phyloP scores from a whole-genome alignment of 768 basidiomycete genomes.

The Leccinum disarticulatum region DNA sequence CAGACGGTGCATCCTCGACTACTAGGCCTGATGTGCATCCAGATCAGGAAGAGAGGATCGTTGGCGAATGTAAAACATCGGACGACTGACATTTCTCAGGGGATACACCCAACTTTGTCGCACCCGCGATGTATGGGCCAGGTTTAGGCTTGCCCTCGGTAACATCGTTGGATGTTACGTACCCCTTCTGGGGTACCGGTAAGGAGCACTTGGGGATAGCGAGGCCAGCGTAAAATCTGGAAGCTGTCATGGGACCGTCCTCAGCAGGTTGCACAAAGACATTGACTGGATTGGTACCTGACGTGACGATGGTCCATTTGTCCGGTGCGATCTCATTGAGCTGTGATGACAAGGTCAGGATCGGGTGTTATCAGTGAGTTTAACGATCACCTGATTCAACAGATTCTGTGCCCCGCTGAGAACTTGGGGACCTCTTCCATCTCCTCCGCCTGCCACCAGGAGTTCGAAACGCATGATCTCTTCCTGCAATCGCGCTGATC shows the following conservation, averaged over 20 bases:
- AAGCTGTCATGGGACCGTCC: slow-evolving; percentile 47
- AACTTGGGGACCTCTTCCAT: slow-evolving; percentile 46
- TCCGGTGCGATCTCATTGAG: slow-evolving; percentile 27
- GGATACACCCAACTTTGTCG: slow-evolving; percentile 49
- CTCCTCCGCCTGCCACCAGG: slow-evolving; percentile 57
- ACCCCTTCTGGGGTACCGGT: slow-evolving; percentile 53
- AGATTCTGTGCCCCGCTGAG: slow-evolving; percentile 67
- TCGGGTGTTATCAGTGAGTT: background rate
- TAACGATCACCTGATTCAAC: slow-evolving; percentile 47
- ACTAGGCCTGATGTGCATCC: slow-evolving; percentile 61
- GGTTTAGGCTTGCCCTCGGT: slow-evolving; percentile 86
- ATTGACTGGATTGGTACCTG: slow-evolving; percentile 40
- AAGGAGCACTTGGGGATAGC: slow-evolving; percentile 67
- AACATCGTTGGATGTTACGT: slow-evolving; percentile 66
- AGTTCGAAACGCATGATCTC: slow-evolving; percentile 80
- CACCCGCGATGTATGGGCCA: slow-evolving; percentile 83
- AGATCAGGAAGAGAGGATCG: background rate
- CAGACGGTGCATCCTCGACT: slow-evolving; percentile 88
- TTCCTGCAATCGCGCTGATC: slow-evolving; percentile 35
- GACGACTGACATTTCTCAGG: slow-evolving; percentile 52
- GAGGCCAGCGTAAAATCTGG: slow-evolving; percentile 64
- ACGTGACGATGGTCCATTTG: slow-evolving; percentile 83
- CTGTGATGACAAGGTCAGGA: slow-evolving; percentile 10
- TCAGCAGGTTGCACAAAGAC: background rate
- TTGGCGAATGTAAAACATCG: background rate